Evolutionary conservation across 805 yeast genomes (phyloP), one percentile per base, ranked within the genome.

Genomic region (Teunomyces lycoperdinae): DNA sequence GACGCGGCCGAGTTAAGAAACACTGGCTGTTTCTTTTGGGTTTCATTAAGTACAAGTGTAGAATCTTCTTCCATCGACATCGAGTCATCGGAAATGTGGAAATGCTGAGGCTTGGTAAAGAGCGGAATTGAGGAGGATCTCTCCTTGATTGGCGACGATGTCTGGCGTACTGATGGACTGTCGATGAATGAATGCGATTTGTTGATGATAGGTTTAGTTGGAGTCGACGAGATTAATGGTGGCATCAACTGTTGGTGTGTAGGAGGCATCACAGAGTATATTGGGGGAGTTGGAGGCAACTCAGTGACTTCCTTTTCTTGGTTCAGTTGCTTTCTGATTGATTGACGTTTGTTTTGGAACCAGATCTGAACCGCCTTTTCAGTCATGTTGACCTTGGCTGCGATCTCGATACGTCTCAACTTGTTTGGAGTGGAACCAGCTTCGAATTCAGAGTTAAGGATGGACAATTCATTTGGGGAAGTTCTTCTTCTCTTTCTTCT

Each of bases 331-430:
- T 84, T 81, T 59, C 90, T 79, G 53, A 85, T 68, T 32, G 91
- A 78, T 68, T 92, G 97, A 66, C 99, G 81, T 66, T 84, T 87
- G 68, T 94, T 94, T 70, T 94, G 99, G 71, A 94, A 94, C 99
- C 99, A 94, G 53, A 92, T 89, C 71, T 94, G 99, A 31, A 94
- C 96, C 1, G 97, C 96, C 66, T 91, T 89, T 66, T 91, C 97
- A n/a, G 92, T 82, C 98, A 94, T 94, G 56, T 83, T 84, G 35
- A 94, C 95, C 54, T 75, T 80, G 28, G 71, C 66, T 4, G 98
- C 96, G 54, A 94, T 87, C 54, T 84, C 87, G 39, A 80, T 74
- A 56, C 98, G 81, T 61, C 85, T 77, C 40, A 77, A 69, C 63
- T 84, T 85, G 62, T 86, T 85, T 41, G 99, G 99, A 43, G 96